Conservation (phyloP, 2,329 filamentous ascomycete species). For the Pseudogymnoascus pannorum region DNA sequence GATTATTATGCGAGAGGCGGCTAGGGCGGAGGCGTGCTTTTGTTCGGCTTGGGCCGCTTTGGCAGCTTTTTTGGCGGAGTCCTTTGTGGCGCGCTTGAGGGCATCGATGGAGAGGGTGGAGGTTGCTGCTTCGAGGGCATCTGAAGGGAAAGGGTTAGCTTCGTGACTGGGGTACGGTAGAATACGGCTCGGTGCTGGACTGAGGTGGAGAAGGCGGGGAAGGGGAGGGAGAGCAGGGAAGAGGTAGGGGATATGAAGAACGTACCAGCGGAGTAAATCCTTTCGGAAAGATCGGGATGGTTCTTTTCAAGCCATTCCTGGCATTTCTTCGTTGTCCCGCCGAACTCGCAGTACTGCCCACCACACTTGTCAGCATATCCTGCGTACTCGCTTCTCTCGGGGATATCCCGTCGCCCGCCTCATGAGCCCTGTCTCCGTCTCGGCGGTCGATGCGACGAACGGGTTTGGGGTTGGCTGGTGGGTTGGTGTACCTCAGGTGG, state of each 20-base stretch:
- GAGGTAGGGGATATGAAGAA: neutral
- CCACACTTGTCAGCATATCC: constrained; percentile 16
- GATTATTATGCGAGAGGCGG: constrained; percentile 76
- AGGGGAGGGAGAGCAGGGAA: neutral
- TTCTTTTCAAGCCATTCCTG: constrained; percentile 85
- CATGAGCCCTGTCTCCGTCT: neutral
- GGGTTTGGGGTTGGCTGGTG: neutral
- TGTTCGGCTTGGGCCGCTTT: constrained; percentile 85
- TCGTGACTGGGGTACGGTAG: neutral
- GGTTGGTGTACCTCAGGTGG: constrained; percentile 50
- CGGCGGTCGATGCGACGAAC: neutral
- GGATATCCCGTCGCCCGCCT: neutral
- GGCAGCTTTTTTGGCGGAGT: constrained; percentile 92
- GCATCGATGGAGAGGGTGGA: constrained; percentile 82
- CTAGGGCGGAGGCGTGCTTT: constrained; percentile 75
- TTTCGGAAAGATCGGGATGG: constrained; percentile 65
- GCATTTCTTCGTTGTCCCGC: constrained; percentile 92
- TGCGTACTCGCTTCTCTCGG: neutral
- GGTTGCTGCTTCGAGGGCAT: constrained; percentile 76
- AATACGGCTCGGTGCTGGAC: constrained; percentile 3
- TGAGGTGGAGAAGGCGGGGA: neutral
- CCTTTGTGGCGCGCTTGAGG: constrained; percentile 90
- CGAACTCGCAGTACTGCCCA: constrained; percentile 93
- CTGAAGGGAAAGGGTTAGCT: constrained; percentile 34
- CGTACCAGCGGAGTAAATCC: constrained; percentile 80